phyloP scores from a whole-genome alignment of 345 rosid genomes.

The Syzygium jambos region DNA sequence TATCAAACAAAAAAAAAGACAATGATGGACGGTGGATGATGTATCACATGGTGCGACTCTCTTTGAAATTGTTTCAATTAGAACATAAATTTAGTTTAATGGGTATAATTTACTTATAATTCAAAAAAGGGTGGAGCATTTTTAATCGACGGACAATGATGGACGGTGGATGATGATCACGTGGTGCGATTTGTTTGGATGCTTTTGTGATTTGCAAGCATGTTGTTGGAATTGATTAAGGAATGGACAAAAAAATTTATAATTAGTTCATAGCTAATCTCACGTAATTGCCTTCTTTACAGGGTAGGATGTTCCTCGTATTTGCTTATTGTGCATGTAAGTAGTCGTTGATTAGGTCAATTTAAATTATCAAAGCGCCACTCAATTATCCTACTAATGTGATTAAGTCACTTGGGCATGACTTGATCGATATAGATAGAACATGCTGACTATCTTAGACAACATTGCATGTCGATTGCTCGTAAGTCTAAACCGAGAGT shows the following conservation, averaged over 20 bases:
- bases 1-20: too few relatives aligned
- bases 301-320: not conserved
- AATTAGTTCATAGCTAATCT: not conserved
- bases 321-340: not conserved
- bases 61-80: too few relatives aligned
- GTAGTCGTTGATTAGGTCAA: not conserved
- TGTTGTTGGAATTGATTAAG: not conserved
- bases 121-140: too few relatives aligned
- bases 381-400: not conserved
- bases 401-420: not conserved
- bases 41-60: too few relatives aligned
- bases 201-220: not conserved
- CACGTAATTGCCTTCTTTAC: not conserved
- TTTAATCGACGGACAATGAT: not conserved
- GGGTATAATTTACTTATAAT: too few relatives aligned
- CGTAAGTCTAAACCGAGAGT: not conserved
- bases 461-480: not conserved
- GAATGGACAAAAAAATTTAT: accelerated
- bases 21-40: not conserved
- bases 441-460: not conserved
- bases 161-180: not conserved
- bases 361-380: not conserved
- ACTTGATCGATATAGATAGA: not conserved
- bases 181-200: not conserved
- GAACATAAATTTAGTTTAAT: too few relatives aligned